Base-by-base conservation (phyloP, 2,329 filamentous ascomycete genomes). In the Aspergillus chevalieri region DNA sequence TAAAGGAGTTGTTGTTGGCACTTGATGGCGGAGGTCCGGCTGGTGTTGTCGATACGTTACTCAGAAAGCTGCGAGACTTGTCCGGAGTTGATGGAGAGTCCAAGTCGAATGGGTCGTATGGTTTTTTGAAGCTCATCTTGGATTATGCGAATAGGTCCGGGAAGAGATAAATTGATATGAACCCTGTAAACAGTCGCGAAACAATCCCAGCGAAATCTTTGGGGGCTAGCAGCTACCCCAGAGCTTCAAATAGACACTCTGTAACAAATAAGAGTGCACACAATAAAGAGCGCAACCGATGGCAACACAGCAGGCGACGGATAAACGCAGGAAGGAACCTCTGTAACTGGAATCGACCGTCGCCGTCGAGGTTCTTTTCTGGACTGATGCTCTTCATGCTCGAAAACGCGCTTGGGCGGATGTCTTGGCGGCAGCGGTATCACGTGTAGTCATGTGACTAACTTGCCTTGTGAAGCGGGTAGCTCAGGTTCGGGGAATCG, bases 11-110 rank as follows among this genome's bases (percentile, higher is more conserved):
- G 22, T 70, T 67, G 51, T 70, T 73, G 28, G 26, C 26, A 12
- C 26, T 30, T 30, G 77, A 78, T 22, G 78, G 79, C 1, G 80
- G 79, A 50, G 72, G 74, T 38, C 78, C 80, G 43, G 77, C 78
- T 47, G 80, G 80, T 14, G 80, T 83, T 17, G 78, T 81, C 5
- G 80, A 82, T 42, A 76, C 70, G 54, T 71, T 65, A 49, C 65
- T 65, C 49, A 65, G 63, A 5, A 69, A 57, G 47, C 66, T 66
- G 43, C 65, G 63, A 21, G 62, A 62, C 54, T 66, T 71, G 15
- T 62, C 67, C 10, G 70, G 70, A 2, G 70, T 73, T 17, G 68
- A 66, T 2, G 69, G 67, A 6, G 67, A 63, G 24, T 64, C 69
- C 9, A 30, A 4, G 15, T 39, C 15, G 36, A 39, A 39, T 9